Base-by-base conservation (phyloP, 305 asterid species). In the Solanum hybrid region DNA sequence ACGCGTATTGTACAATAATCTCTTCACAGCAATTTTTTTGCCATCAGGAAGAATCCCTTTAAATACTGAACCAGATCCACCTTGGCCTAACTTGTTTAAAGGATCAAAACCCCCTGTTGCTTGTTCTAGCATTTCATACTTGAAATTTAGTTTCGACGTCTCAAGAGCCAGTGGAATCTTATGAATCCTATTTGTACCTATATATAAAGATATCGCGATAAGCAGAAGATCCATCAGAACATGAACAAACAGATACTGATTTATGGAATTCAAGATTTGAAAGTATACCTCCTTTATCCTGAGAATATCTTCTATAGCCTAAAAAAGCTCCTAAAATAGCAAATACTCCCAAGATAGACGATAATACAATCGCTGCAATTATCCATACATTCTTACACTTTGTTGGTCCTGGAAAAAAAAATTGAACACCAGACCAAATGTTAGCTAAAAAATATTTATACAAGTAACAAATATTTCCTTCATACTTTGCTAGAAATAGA, bases 21-120 rank as follows among this genome's bases (percentile, higher is more conserved):
- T 89, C 35, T 89, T 89, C 24, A 89, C 86, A 75, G 90, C 89
- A 29, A 89, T 81, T 22, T 3, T 78, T 85, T 27, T 82, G 7
- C 90, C 90, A 85, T 89, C 78, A 40, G 86, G 3, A 32, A 85
- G 88, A 85, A 56, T 32, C 76, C 88, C 88, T 85, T 85, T 85
- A 51, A 20, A 84, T 51, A 89, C 90, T 37, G 90, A 66, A 37
- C 90, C 90, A 85, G 88, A 85, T 72, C 90, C 90, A n/a, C 90
- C 90, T 89, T 89, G 89, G 84, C 90, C 90, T n/a, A 89, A 36
- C 71, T 89, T 85, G 77, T 89, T 89, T 14, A 22, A 89, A 31
- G 88, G 85, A 86, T 85, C 88, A 40, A 82, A 89, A 0, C 10
- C 24, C 1, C 71, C 89, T n/a, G 90, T 85, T 46, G 89, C 89